These are phyloP conservation scores for Colletotrichum viniferum DNA, from an alignment of 2,329 filamentous ascomycete genomes.

Conservation along the genomic window DNA sequence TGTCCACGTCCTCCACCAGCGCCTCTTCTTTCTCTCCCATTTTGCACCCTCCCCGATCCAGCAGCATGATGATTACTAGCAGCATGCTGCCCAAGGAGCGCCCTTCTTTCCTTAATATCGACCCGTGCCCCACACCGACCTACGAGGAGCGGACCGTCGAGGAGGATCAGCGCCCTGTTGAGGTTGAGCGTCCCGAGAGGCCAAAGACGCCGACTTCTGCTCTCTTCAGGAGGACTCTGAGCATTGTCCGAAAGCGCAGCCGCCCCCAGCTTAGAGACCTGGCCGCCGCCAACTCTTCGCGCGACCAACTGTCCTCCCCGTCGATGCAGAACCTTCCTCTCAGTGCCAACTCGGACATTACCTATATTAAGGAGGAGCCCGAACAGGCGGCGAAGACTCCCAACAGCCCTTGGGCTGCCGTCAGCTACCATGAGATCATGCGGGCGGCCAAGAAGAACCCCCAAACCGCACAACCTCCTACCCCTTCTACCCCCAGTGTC, in stretches of 20 bases:
- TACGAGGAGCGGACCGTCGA: slow-evolving; percentile 29
- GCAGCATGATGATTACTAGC: slow-evolving; percentile 41
- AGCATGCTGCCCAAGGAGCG: slow-evolving; percentile 37
- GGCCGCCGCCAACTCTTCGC: slow-evolving; percentile 35
- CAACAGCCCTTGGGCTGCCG: slow-evolving; percentile 30
- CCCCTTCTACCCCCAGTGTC: slow-evolving; percentile 30
- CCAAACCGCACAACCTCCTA: slow-evolving; percentile 22
- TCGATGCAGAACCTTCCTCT: slow-evolving; percentile 28
- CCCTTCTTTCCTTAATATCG: slow-evolving; percentile 57
- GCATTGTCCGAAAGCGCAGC: slow-evolving; percentile 60
- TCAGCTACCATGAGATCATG: slow-evolving; percentile 54
- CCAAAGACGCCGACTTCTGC: slow-evolving; percentile 48
- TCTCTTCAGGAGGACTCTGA: slow-evolving; percentile 59
- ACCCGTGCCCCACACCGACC: slow-evolving; percentile 53
- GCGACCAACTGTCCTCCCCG: slow-evolving; percentile 33
- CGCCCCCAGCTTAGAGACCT: slow-evolving; percentile 47
- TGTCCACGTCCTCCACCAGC: slow-evolving; percentile 36
- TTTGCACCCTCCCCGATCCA: slow-evolving; percentile 44
- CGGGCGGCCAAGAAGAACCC: slow-evolving; percentile 47
- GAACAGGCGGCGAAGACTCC: slow-evolving; percentile 27
- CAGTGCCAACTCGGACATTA: slow-evolving; percentile 39
- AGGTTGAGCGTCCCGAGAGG: slow-evolving; percentile 36
- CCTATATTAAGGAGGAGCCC: slow-evolving; percentile 33
- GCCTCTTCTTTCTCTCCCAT: slow-evolving; percentile 35
- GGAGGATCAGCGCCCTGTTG: slow-evolving; percentile 26